Evolutionary conservation across 2,329 filamentous ascomycete genomes (phyloP).

Genomic region (Coniella lustricola): DNA sequence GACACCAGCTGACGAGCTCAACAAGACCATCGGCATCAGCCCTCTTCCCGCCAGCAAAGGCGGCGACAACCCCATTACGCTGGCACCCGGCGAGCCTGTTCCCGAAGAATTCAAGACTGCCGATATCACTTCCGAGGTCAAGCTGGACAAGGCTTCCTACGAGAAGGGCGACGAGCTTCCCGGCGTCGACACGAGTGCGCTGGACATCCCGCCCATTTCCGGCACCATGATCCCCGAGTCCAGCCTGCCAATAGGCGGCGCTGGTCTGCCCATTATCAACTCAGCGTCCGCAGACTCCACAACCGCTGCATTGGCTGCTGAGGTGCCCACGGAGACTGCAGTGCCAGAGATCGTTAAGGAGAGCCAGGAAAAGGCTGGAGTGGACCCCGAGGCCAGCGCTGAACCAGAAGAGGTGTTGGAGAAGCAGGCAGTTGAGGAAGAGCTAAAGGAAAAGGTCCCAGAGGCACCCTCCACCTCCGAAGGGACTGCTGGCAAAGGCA

Average conservation of each 20-base stretch:
- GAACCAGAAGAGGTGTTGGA: conserved; percentile 59
- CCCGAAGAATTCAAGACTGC: conserved; percentile 63
- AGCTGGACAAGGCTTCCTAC: conserved; percentile 79
- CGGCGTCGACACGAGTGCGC: conserved; percentile 33
- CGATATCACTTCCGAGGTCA: conserved; percentile 63
- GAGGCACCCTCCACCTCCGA: conserved; percentile 52
- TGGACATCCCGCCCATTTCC: conserved; percentile 46
- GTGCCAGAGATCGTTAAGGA: conserved; percentile 62
- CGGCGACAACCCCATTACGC: conserved; percentile 70
- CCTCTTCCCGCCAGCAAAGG: conserved; percentile 57
- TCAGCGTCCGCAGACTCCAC: conserved; percentile 51
- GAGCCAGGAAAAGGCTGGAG: conserved; percentile 60
- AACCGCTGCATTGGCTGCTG: conserved; percentile 61
- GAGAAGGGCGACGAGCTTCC: conserved; percentile 66
- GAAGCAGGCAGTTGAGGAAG: conserved; percentile 64
- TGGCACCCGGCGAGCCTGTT: conserved; percentile 74
- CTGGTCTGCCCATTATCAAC: conserved; percentile 40
- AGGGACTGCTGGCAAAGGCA: conserved; percentile 44
- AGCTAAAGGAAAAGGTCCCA: conserved; percentile 61
- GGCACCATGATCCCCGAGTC: conserved; percentile 74
- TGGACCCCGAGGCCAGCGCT: conserved; percentile 61
- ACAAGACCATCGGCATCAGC: conserved; percentile 50
- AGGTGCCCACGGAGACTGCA: conserved; percentile 53
- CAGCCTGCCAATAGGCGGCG: conserved; percentile 57
- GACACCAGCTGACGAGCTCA: conserved; percentile 51